Evolutionary conservation across 495 filamentous ascomycete species (phyloP).

Genomic region (Podospora fimiseda): DNA sequence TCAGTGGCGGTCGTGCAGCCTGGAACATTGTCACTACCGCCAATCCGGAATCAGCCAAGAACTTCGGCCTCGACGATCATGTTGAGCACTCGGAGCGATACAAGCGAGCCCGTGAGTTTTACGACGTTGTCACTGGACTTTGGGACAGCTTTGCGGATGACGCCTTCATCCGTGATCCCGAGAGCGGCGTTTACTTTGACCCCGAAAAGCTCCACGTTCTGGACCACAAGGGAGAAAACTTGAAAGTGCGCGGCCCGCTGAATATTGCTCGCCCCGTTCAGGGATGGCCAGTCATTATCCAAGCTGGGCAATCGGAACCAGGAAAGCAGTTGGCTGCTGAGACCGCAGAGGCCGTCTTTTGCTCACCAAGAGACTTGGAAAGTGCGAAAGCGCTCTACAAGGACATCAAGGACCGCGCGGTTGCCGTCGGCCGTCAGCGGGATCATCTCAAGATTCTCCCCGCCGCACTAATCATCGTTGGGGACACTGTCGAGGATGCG

Average conservation of each 20-base stretch:
- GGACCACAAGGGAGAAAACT: conserved; percentile 44
- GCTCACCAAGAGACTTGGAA: conserved; percentile 31
- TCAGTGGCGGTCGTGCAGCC: conserved; percentile 51
- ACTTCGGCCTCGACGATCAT: conserved; percentile 47
- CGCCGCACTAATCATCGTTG: conserved; percentile 41
- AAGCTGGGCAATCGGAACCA: conserved; percentile 50
- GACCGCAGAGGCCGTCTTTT: conserved; percentile 51
- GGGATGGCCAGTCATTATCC: conserved; percentile 52
- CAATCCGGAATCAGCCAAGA: conserved; percentile 49
- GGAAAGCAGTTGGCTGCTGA: conserved; percentile 48
- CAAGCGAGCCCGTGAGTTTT: conserved; percentile 52
- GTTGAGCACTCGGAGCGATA: conserved; percentile 57
- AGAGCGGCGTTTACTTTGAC: conserved; percentile 43
- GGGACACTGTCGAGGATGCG: conserved; percentile 43
- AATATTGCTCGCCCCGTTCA: conserved; percentile 50
- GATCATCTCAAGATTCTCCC: conserved; percentile 49
- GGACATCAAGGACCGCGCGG: conserved; percentile 45
- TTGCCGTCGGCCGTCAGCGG: conserved; percentile 35
- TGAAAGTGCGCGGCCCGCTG: conserved; percentile 41
- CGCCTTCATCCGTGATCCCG: conserved; percentile 43
- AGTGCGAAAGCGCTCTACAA: conserved; percentile 46
- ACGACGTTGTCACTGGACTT: conserved; percentile 49
- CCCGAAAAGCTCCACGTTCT: conserved; percentile 44
- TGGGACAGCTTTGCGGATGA: conserved; percentile 54
- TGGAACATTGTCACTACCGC: conserved; percentile 63